phyloP scores from a whole-genome alignment of 306 rosid genomes.

The Medicago truncatula region DNA sequence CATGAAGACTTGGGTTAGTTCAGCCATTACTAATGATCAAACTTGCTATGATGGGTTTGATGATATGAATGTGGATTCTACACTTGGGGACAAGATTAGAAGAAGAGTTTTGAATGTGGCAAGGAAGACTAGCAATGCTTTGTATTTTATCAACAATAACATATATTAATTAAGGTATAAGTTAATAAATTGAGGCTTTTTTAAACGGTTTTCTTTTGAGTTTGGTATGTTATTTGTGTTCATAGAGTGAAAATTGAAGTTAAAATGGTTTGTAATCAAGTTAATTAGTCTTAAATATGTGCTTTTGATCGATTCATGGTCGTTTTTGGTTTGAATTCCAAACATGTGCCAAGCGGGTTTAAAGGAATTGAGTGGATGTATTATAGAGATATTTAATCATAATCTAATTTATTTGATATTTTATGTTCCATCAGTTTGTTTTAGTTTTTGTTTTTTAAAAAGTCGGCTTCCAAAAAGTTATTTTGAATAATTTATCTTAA shows the following conservation, averaged over 20 bases:
- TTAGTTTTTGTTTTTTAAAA: too few species aligned
- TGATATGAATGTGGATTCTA: constrained; percentile 38
- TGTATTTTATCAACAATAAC: constrained; percentile 55
- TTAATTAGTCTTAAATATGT: background rate
- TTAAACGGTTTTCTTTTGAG: background rate
- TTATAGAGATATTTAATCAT: too few species aligned
- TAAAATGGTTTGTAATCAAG: background rate
- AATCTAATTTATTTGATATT: too few species aligned
- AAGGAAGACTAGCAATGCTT: constrained; percentile 56
- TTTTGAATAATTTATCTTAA: too few species aligned
- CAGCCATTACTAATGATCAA: constrained; percentile 50
- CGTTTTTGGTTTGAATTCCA: background rate
- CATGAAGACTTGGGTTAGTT: constrained; percentile 55
- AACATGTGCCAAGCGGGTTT: background rate
- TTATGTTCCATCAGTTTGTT: too few species aligned
- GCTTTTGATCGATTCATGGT: background rate
- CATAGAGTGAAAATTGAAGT: background rate
- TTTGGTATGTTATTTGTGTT: background rate
- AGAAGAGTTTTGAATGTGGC: constrained; percentile 34
- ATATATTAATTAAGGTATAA: background rate
- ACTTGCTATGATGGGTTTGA: constrained; percentile 60
- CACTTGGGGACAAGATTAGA: constrained; percentile 34
- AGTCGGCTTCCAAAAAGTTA: too few species aligned
- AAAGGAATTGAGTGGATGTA: too few species aligned
- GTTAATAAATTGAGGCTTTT: background rate